Evolutionary conservation across 2,329 filamentous ascomycete species (phyloP), one percentile per base, ranked within the genome.

Genomic region (Neocatenulostroma microsporum): DNA sequence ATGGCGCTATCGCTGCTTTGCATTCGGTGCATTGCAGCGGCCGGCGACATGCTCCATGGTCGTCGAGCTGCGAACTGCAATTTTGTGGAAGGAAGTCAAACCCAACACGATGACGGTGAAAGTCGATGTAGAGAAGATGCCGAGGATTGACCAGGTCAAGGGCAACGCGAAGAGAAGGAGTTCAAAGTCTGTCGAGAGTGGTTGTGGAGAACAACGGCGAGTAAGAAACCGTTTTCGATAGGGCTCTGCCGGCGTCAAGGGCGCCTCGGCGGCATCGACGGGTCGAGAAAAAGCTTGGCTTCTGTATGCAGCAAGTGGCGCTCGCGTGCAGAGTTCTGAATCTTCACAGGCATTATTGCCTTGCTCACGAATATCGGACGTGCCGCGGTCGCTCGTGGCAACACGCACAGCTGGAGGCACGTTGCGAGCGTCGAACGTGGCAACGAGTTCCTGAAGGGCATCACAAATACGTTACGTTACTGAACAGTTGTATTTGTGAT

Each of bases 211-310:
- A 14, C 13, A 14, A 9, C 7, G 10, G 10, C 14, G 27, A 8
- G 15, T 15, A n/a, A n/a, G n/a, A n/a, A n/a, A n/a, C 15, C 27
- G 13, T 8, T 29, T 29, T 14, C 15, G 27, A 11, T 29, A 29
- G n/a, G n/a, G n/a, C n/a, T 29, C 15, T 29, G 27, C 14, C 10
- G 27, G 27, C 27, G 27, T 11, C 10, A 15, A 15, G 15, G 32
- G 21, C 21, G 21, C 14, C 2, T 27, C 30, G n/a, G n/a, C 23
- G 23, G 23, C 23, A 25, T 9, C 23, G 23, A 25, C 23, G 23
- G 23, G 23, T 25, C 23, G n/a, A 25, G 9, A n/a, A 25, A 29
- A 29, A 29, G 27, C 27, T 29, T 29, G 27, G 27, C 27, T n/a
- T n/a, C 27, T 29, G 27, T 7, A 29, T 8, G 27, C n/a, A n/a